These are phyloP conservation scores for Rhynchosporium agropyri DNA, from an alignment of 2,329 filamentous ascomycete genomes.

Conservation along the genomic window DNA sequence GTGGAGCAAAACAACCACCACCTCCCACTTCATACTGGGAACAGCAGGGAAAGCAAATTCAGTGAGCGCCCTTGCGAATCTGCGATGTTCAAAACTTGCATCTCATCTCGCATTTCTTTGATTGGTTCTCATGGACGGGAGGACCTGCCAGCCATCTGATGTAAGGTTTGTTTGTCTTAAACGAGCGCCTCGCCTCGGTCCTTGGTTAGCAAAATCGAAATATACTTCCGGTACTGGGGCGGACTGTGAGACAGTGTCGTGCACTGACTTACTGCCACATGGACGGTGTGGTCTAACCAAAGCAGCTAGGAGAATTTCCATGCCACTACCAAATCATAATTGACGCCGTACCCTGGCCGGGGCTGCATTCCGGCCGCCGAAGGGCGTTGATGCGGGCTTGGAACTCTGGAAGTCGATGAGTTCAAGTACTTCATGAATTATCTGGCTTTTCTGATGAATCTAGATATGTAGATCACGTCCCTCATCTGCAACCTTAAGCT, in stretches of 20 bases:
- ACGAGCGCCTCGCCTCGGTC: slow-evolving; percentile 5
- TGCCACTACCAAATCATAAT: slow-evolving; percentile 17
- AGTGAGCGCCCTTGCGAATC: neutral
- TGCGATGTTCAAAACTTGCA: neutral
- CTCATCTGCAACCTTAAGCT: neutral
- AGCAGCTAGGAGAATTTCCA: slow-evolving; percentile 15
- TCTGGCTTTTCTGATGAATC: neutral
- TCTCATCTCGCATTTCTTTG: too few relatives aligned
- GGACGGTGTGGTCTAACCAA: neutral
- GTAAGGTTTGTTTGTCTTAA: slow-evolving; percentile 2
- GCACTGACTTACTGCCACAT: slow-evolving; percentile 10
- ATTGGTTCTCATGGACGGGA: slow-evolving; percentile 15
- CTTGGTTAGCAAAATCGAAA: slow-evolving; percentile 4
- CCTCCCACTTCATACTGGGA: neutral
- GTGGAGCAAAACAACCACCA: neutral
- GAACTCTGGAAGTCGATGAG: neutral
- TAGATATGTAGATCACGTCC: slow-evolving; percentile 9
- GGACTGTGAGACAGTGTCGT: neutral
- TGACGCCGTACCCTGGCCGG: neutral
- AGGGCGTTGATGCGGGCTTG: slow-evolving; percentile 2
- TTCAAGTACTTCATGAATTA: slow-evolving; percentile 2
- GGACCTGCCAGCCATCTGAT: slow-evolving; percentile 17
- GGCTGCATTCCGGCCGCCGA: slow-evolving; percentile 3
- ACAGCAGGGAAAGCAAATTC: neutral
- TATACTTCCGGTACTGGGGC: slow-evolving; percentile 11